These are phyloP conservation scores for Penicillium aurantiogriseum DNA, from an alignment of 2,329 filamentous ascomycete genomes.

Conservation along the genomic window DNA sequence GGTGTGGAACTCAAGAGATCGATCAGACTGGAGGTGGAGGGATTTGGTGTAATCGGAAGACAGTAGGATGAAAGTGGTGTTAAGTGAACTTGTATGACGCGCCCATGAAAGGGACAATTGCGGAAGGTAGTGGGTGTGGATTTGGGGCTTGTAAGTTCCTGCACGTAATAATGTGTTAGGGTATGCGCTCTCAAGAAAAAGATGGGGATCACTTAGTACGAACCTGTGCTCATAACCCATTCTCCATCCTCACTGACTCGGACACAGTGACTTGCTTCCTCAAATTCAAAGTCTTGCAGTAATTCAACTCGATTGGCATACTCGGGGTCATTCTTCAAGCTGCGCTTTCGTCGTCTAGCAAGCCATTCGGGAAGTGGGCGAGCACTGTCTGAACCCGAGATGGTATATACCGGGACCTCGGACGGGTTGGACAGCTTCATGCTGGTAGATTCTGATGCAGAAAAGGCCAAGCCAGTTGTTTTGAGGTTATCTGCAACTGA, in stretches of 20 bases:
- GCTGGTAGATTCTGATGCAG: conserved; percentile 31
- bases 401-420: conserved; percentile 86
- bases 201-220: conserved; percentile 22
- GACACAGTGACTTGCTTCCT: conserved; percentile 89
- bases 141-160: conserved; percentile 73
- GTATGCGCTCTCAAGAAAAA: conserved; percentile 10
- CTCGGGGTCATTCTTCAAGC: conserved; percentile 86
- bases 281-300: conserved; percentile 96
- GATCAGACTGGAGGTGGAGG: conserved; percentile 86
- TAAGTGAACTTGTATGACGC: conserved; percentile 86
- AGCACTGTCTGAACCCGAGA: conserved; percentile 84
- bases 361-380: conserved; percentile 94
- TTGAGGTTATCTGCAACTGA: conserved; percentile 9
- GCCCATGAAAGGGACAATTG: conserved; percentile 92
- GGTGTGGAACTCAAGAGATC: conserved; percentile 89
- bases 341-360: conserved; percentile 81
- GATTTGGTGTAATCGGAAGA: conserved; percentile 93
- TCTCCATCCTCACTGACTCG: conserved; percentile 91
- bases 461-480: conserved; percentile 8
- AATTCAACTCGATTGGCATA: conserved; percentile 93
- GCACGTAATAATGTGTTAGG: conserved; percentile 13
- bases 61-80: conserved; percentile 85
- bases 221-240: conserved; percentile 93
- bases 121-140: conserved; percentile 92
- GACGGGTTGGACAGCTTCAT: conserved; percentile 63